A percentile compares a stretch with the other conserved stretches of the same genome.
Conservation (phyloP, 2,329 filamentous ascomycete species). For the Ceratocystis lukuohia region DNA sequence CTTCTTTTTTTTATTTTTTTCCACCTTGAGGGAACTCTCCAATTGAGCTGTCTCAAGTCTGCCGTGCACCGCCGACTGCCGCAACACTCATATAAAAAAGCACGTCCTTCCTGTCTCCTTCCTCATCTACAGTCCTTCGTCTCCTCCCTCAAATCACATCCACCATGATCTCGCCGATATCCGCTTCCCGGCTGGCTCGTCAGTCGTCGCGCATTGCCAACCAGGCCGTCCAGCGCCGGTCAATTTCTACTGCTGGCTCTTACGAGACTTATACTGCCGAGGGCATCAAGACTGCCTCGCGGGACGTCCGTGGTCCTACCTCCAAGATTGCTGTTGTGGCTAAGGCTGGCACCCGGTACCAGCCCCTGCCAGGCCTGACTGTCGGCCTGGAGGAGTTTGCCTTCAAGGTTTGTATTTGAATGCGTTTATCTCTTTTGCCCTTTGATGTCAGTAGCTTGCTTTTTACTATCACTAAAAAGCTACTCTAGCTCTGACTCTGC, state of each 20-base stretch:
- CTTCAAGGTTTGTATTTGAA: conserved; percentile 58
- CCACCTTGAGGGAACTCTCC: conserved; percentile 31
- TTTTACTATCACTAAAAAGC: background rate
- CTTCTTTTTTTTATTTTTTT: conserved; percentile 1
- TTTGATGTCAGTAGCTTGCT: conserved; percentile 5
- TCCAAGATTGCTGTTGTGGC: conserved; percentile 83
- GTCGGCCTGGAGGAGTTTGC: conserved; percentile 89
- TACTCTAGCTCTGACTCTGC: background rate
- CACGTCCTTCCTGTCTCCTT: conserved; percentile 27
- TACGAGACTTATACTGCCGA: conserved; percentile 78
- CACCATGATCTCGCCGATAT: conserved; percentile 50
- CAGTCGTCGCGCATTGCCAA: conserved; percentile 45
- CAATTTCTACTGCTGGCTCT: conserved; percentile 55
- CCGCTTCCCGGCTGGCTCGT: conserved; percentile 45
- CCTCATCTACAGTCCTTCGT: conserved; percentile 30
- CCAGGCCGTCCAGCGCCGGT: conserved; percentile 35
- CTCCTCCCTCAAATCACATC: conserved; percentile 33
- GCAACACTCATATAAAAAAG: background rate
- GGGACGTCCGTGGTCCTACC: conserved; percentile 77
- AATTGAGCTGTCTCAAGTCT: conserved; percentile 11
- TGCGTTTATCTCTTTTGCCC: too few relatives aligned
- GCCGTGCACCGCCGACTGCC: conserved; percentile 13
- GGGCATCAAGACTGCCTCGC: conserved; percentile 84
- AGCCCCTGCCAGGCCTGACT: conserved; percentile 77
- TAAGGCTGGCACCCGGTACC: conserved; percentile 88